Base-by-base conservation (phyloP, 2,329 filamentous ascomycete genomes). In the Arthrobotrys sinensis region DNA sequence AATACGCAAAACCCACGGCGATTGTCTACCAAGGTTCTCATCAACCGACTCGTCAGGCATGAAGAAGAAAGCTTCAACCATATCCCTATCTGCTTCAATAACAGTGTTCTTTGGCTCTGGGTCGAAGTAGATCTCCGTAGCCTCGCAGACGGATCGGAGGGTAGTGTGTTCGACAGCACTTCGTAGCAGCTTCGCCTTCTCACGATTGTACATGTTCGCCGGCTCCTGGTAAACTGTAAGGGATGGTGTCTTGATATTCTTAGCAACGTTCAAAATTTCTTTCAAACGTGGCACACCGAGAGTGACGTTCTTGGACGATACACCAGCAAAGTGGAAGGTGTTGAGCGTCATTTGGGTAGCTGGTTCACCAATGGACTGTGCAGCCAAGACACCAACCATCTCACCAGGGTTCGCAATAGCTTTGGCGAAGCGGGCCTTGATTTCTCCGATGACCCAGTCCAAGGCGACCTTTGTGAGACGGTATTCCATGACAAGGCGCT, bases 281-380 rank as follows among this genome's bases (percentile, higher is more conserved):
- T 99, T 99, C 62, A 99, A 90, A 90, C 96, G 95, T 50, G 96
- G 96, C 50, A 99, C 96, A 93, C 96, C 96, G 60, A 99, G 91
- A 0, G 96, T 99, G 69, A 99, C 95, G 88, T 99, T 99, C 91
- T 99, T 99, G 24, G 95, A 97, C 43, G 96, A 97, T 79, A 99
- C 94, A 97, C 96, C 96, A 85, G 96, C 94, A 85, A 99, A 99
- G 88, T 99, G 96, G 92, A 99, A 99, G 24, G 96, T 99, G 87
- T 99, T 99, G 79, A 99, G 87, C 0, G 96, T 99, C 96, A 99
- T 99, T 87, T 99, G 96, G 0, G 96, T 99, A 21, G 96, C 96
- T 46, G 96, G 96, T 85, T 99, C 96, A 86, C 96, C 96, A 84
- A 99, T 99, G 36, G 96, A 99, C 86, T 99, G 96, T 5, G 96